Evolutionary conservation across 208 protist species (phyloP).

Genomic region (Tritrichomonas musculus): DNA sequence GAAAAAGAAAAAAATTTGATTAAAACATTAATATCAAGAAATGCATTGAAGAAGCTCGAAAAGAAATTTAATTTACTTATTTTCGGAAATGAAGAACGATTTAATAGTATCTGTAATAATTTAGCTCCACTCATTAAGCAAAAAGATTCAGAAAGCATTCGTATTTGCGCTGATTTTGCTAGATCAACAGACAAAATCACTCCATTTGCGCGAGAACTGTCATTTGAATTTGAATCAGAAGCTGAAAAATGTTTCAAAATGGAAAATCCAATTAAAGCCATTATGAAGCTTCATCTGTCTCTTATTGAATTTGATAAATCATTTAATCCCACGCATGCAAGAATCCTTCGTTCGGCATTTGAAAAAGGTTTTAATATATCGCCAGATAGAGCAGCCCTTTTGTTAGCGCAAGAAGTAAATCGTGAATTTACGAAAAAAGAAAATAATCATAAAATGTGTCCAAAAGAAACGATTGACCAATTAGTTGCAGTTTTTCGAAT

Average conservation of each 20-base stretch:
- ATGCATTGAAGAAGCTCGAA: neutral
- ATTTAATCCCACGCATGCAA: neutral
- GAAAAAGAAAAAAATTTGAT: neutral
- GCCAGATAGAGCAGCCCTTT: neutral
- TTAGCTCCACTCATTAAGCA: neutral
- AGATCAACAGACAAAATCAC: neutral
- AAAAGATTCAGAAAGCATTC: neutral
- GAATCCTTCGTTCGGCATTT: neutral
- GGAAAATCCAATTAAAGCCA: neutral
- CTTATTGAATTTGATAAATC: neutral
- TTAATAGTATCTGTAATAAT: neutral
- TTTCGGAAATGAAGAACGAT: neutral
- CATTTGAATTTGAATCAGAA: slow-evolving; percentile 8
- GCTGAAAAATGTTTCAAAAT: slow-evolving; percentile 24
- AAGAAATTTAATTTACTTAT: neutral
- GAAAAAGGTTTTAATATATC: neutral
- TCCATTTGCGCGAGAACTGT: neutral
- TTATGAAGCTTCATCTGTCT: neutral
- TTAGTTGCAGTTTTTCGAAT: neutral
- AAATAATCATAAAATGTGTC: too few relatives aligned
- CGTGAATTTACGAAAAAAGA: neutral
- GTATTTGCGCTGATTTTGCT: neutral
- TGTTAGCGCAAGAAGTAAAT: neutral
- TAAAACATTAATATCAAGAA: neutral
- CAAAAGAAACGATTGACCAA: neutral